Conservation (phyloP, 768 basidiomycete genomes). For the Leucocoprinus leucothites region DNA sequence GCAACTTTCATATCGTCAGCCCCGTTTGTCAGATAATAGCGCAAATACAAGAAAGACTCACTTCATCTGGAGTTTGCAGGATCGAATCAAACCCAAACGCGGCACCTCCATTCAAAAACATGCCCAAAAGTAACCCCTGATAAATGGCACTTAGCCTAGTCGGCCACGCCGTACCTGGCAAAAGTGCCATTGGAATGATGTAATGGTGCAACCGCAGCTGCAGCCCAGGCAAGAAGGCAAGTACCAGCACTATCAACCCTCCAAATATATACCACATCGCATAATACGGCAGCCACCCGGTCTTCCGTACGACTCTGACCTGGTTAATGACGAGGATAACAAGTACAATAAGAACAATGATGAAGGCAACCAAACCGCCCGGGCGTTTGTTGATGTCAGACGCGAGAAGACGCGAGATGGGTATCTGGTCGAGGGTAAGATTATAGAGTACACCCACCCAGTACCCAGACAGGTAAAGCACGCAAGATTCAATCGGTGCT, state of each 20-base stretch:
- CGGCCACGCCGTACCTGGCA: constrained; percentile 79
- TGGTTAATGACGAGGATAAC: constrained; percentile 67
- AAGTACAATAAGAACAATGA: constrained; percentile 65
- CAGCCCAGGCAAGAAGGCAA: constrained; percentile 68
- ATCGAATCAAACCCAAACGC: constrained; percentile 82
- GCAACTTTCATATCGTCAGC: constrained; percentile 44
- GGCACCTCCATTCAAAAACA: constrained; percentile 78
- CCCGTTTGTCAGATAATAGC: background rate
- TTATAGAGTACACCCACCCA: constrained; percentile 81
- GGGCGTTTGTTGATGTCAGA: constrained; percentile 62
- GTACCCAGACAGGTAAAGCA: constrained; percentile 74
- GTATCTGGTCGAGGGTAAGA: constrained; percentile 66
- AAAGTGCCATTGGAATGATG: constrained; percentile 67
- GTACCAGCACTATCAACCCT: constrained; percentile 60
- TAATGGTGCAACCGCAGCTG: constrained; percentile 81
- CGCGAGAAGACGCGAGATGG: constrained; percentile 71
- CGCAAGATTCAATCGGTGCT: constrained; percentile 66
- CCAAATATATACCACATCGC: constrained; percentile 69
- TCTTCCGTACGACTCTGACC: constrained; percentile 77
- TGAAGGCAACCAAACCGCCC: constrained; percentile 65
- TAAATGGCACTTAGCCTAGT: constrained; percentile 77
- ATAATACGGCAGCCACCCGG: constrained; percentile 80
- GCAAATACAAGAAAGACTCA: constrained; percentile 29
- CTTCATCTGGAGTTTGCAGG: constrained; percentile 69
- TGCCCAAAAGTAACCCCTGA: constrained; percentile 78